These are phyloP conservation scores for Flaveria floridana DNA, from an alignment of 140 eudicot species.

Conservation along the genomic window DNA sequence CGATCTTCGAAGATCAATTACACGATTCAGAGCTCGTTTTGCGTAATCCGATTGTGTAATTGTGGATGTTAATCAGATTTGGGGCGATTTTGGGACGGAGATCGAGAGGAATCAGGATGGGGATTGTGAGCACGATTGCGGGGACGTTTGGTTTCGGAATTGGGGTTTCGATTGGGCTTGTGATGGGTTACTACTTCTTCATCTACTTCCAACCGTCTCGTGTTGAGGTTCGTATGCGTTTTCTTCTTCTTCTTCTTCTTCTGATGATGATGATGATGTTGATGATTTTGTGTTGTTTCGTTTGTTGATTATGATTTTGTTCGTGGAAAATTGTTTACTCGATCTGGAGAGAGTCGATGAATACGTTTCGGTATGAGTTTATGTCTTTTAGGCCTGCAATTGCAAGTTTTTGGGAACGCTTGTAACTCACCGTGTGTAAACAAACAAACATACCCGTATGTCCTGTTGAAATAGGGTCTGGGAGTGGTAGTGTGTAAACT, in stretches of 20 bases:
- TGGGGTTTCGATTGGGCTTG: constrained; percentile 39
- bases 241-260: neutral
- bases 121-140: constrained; percentile 33
- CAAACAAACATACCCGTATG: too few relatives aligned
- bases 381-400: too few relatives aligned
- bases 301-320: neutral
- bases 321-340: constrained; percentile 3
- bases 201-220: constrained; percentile 36
- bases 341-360: too few relatives aligned
- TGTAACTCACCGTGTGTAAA: too few relatives aligned
- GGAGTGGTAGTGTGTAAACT: too few relatives aligned
- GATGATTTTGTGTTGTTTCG: neutral
- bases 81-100: neutral
- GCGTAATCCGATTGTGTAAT: neutral
- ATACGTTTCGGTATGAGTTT: too few relatives aligned
- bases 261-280: neutral
- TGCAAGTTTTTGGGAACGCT: too few relatives aligned
- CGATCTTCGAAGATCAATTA: too few relatives aligned
- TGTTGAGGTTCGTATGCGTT: constrained; percentile 34
- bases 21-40: too few relatives aligned
- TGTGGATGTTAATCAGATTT: constrained; percentile 2
- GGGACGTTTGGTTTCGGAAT: constrained; percentile 43
- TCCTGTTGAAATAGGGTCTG: too few relatives aligned
- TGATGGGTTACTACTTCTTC: constrained; percentile 40
- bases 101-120: constrained; percentile 24